phyloP scores from a whole-genome alignment of 78 protist genomes.

The Capsaspora owczarzaki region DNA sequence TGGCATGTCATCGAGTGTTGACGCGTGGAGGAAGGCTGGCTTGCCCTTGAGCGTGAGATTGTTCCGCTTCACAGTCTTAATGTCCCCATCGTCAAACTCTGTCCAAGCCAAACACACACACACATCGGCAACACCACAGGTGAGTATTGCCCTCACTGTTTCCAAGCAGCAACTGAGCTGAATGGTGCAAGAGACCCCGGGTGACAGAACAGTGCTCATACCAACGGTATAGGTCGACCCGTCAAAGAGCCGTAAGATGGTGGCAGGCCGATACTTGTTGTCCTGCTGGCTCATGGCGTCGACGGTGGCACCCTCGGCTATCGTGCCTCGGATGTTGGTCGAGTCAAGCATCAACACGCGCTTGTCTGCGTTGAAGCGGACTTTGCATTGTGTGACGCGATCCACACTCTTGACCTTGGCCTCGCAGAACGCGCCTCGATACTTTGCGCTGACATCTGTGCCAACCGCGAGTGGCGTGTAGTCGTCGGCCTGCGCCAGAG shows the following conservation, averaged over 20 bases:
- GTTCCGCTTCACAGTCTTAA: background rate
- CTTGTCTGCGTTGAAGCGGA: background rate
- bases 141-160: no score
- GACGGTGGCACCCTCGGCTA: background rate
- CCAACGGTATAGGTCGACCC: background rate
- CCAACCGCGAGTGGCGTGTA: background rate
- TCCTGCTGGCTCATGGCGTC: background rate
- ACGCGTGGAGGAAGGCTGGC: background rate
- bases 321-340: background rate
- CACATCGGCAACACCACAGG: no score
- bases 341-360: no score
- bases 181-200: no score
- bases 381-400: background rate
- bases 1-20: background rate
- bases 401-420: background rate
- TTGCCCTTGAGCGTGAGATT: background rate
- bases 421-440: constrained; percentile 4
- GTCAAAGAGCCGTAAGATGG: background rate
- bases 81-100: constrained; percentile 1
- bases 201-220: no score
- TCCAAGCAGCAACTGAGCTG: no score
- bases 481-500: background rate
- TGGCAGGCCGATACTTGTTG: background rate
- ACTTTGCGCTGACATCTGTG: background rate
- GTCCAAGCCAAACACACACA: no score